Conservation (phyloP, 2,329 filamentous ascomycete species). For the Aspergillus carbonarius region DNA sequence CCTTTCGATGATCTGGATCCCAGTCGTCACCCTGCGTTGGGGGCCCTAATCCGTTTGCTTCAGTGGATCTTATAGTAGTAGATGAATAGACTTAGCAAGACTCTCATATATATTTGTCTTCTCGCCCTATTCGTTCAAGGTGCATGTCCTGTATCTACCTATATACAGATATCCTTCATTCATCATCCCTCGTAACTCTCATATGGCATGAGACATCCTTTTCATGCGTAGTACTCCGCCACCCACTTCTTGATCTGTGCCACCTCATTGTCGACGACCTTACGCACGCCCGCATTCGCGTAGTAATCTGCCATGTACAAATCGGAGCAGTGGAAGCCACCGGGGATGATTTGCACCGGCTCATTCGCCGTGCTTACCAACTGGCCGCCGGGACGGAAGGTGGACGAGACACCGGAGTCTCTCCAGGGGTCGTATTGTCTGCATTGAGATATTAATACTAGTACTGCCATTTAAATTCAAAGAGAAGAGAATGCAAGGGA, state of each 20-base stretch:
- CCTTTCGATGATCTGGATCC: too few species aligned
- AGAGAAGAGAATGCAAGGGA: not conserved
- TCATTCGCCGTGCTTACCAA: slow-evolving; percentile 47
- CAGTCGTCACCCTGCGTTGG: too few species aligned
- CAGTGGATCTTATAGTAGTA: too few species aligned
- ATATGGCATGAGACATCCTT: too few species aligned
- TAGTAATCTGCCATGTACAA: slow-evolving; percentile 47
- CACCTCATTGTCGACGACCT: slow-evolving; percentile 52
- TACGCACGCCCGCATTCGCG: slow-evolving; percentile 49
- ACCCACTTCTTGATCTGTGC: slow-evolving; percentile 44
- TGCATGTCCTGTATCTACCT: too few species aligned
- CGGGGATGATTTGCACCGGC: slow-evolving; percentile 56
- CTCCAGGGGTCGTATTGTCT: slow-evolving; percentile 61
- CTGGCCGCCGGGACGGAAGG: slow-evolving; percentile 56
- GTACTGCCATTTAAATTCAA: not conserved
- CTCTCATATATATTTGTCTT: too few species aligned
- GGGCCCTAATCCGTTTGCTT: too few species aligned
- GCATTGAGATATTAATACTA: not conserved
- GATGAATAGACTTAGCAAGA: too few species aligned
- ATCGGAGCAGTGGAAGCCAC: slow-evolving; percentile 58
- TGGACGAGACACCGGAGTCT: slow-evolving; percentile 53
- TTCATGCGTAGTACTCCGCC: slow-evolving; percentile 5
- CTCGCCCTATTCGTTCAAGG: too few species aligned
- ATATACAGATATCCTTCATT: too few species aligned
- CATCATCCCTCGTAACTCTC: too few species aligned